Conservation (phyloP, 495 filamentous ascomycete species). For the Penicillium antarcticum region DNA sequence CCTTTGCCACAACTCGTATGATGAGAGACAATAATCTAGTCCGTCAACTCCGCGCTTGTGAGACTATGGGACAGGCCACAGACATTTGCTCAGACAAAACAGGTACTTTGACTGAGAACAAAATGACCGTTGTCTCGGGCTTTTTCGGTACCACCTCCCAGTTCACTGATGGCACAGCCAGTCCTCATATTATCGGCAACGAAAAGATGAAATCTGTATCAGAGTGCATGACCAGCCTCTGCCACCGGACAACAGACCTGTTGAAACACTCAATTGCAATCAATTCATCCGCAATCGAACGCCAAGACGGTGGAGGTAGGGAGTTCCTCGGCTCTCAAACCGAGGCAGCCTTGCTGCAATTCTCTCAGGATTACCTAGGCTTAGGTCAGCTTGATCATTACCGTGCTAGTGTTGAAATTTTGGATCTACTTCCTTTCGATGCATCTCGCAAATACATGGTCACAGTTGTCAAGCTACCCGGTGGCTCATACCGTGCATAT, state of each 20-base stretch:
- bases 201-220: background rate
- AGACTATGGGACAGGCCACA: slow-evolving; percentile 61
- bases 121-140: slow-evolving; percentile 58
- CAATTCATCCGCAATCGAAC: slow-evolving; percentile 58
- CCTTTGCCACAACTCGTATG: slow-evolving; percentile 59
- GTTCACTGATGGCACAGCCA: background rate
- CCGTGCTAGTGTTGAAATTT: slow-evolving; percentile 45
- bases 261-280: slow-evolving; percentile 42
- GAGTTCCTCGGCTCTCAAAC: slow-evolving; percentile 58
- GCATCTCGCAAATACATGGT: slow-evolving; percentile 59
- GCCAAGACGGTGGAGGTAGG: slow-evolving; percentile 41
- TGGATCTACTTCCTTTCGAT: slow-evolving; percentile 58
- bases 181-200: background rate
- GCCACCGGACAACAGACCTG: background rate
- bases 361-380: slow-evolving; percentile 51
- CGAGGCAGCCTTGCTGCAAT: slow-evolving; percentile 53
- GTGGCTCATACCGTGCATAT: slow-evolving; percentile 48
- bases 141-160: slow-evolving; percentile 33
- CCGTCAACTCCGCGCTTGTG: slow-evolving; percentile 51
- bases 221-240: background rate
- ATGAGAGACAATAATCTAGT: slow-evolving; percentile 58
- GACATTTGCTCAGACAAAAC: slow-evolving; percentile 60
- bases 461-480: slow-evolving; percentile 44
- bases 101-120: slow-evolving; percentile 56
- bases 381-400: slow-evolving; percentile 46